A percentile compares a stretch with the other conserved stretches of the same genome.
phyloP scores from a whole-genome alignment of 768 basidiomycete genomes.

The Tricholomella constricta region DNA sequence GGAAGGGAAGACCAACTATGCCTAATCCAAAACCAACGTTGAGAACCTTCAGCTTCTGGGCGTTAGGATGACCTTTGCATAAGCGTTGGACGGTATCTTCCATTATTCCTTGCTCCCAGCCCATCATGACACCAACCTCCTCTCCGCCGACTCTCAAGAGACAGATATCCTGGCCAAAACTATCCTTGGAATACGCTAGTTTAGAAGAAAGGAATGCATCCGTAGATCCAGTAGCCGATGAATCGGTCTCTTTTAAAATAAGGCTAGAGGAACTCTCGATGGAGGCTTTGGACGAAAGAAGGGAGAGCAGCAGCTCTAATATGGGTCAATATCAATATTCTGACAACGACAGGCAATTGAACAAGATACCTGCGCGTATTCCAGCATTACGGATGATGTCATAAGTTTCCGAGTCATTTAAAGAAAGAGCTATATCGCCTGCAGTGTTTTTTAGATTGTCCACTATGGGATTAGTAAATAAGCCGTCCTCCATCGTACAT shows the following conservation, averaged over 20 bases:
- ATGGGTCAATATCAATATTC: not conserved
- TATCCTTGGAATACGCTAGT: slow-evolving; percentile 69
- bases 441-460: slow-evolving; percentile 83
- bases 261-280: slow-evolving; percentile 33
- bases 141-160: slow-evolving; percentile 63
- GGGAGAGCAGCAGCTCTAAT: slow-evolving; percentile 69
- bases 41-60: slow-evolving; percentile 61
- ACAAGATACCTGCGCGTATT: slow-evolving; percentile 73
- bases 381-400: slow-evolving; percentile 87
- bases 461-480: slow-evolving; percentile 41
- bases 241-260: slow-evolving; percentile 52
- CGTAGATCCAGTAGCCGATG: slow-evolving; percentile 60
- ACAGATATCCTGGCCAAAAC: slow-evolving; percentile 82
- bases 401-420: slow-evolving; percentile 78
- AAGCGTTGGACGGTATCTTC: slow-evolving; percentile 70
- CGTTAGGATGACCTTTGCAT: slow-evolving; percentile 52
- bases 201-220: slow-evolving; percentile 71
- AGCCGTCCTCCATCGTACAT: not conserved
- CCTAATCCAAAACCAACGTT: slow-evolving; percentile 96
- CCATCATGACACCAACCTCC: slow-evolving; percentile 99
- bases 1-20: slow-evolving; percentile 55
- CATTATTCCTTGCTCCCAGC: slow-evolving; percentile 95
- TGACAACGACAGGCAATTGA: slow-evolving; percentile 12
- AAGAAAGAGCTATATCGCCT: slow-evolving; percentile 86
- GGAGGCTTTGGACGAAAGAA: slow-evolving; percentile 54